Conservation (phyloP, 495 filamentous ascomycete species). For the Extremus antarcticus region DNA sequence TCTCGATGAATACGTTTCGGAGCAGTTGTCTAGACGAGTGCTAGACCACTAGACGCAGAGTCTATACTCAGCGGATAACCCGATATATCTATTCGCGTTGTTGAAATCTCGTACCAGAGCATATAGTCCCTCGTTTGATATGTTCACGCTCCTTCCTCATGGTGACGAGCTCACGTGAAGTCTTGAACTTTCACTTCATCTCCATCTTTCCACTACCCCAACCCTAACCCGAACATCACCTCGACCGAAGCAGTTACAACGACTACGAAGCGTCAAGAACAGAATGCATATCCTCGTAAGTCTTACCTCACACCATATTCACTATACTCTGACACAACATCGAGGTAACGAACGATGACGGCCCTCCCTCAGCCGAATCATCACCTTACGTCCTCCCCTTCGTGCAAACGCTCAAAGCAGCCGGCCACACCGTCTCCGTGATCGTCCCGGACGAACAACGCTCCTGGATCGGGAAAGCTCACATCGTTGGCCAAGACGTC, state of each 20-base stretch:
- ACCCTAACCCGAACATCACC: not conserved
- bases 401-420: constrained; percentile 61
- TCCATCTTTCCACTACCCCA: not conserved
- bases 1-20: too few species aligned
- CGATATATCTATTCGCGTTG: too few species aligned
- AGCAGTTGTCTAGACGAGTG: too few species aligned
- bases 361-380: constrained; percentile 79
- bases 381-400: constrained; percentile 89
- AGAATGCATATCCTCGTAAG: constrained; percentile 2
- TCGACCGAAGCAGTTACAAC: not conserved
- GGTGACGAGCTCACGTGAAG: too few species aligned
- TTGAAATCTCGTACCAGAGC: too few species aligned
- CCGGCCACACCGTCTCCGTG: constrained; percentile 77
- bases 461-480: constrained; percentile 97
- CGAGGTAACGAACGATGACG: constrained; percentile 86
- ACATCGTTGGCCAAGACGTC: constrained; percentile 75
- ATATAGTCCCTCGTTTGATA: too few species aligned
- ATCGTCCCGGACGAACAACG: constrained; percentile 83
- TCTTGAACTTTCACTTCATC: not conserved
- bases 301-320: not conserved
- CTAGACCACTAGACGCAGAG: too few species aligned
- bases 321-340: not conserved
- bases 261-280: not conserved
- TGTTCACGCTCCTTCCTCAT: too few species aligned
- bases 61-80: too few species aligned